phyloP scores from a whole-genome alignment of 2,329 filamentous ascomycete genomes.

The Colletotrichum graminicola region DNA sequence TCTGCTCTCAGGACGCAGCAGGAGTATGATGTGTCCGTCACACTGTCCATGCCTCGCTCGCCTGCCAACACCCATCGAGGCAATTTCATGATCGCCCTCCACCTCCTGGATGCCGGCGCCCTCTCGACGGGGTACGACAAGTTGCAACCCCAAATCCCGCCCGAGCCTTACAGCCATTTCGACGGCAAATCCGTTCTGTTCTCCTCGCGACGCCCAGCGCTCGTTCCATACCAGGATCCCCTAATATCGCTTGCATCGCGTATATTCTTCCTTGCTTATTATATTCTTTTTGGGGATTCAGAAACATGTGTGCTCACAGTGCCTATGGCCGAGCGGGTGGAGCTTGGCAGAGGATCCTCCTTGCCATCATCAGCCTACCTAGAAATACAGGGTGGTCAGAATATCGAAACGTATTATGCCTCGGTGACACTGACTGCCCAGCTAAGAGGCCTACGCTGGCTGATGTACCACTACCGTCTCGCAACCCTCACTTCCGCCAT shows the following conservation, averaged over 20 bases:
- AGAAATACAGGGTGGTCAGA: constrained; percentile 77
- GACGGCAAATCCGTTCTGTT: constrained; percentile 62
- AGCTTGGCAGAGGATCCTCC: constrained; percentile 64
- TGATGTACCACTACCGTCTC: constrained; percentile 88
- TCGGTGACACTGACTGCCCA: constrained; percentile 78
- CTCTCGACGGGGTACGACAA: constrained; percentile 43
- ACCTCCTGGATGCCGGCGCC: constrained; percentile 68
- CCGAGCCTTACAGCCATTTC: constrained; percentile 52
- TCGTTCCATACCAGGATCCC: constrained; percentile 83
- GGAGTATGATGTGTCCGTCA: constrained; percentile 85
- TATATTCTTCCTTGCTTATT: constrained; percentile 74
- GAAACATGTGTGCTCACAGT: constrained; percentile 76
- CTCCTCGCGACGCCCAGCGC: constrained; percentile 77
- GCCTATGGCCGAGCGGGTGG: constrained; percentile 78
- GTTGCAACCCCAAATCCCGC: constrained; percentile 35
- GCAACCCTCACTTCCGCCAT: constrained; percentile 77
- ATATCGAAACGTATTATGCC: constrained; percentile 82
- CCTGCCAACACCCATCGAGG: constrained; percentile 80
- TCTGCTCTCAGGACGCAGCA: constrained; percentile 76
- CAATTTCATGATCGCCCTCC: constrained; percentile 94
- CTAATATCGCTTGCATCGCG: constrained; percentile 73
- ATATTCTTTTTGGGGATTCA: constrained; percentile 73
- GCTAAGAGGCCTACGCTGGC: constrained; percentile 81
- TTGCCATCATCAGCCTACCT: constrained; percentile 63
- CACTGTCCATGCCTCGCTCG: constrained; percentile 82